These are phyloP conservation scores for Durio zibethinus DNA, from an alignment of 345 rosid genomes.

Conservation along the genomic window DNA sequence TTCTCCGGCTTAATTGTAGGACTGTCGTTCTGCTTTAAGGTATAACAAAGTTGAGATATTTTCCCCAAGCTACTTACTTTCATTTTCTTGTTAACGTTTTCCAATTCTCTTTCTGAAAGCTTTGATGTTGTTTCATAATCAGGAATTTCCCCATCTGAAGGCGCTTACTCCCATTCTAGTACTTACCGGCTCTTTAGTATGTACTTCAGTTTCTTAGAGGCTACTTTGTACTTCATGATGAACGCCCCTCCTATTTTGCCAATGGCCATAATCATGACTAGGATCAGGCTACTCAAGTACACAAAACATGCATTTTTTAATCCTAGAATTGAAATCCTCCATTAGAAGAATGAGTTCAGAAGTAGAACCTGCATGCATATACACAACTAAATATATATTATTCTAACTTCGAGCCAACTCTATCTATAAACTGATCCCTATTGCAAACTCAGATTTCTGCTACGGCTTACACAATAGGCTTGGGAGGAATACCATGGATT, in stretches of 20 bases:
- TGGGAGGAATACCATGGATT: conserved; percentile 45
- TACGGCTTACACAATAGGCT: conserved; percentile 29
- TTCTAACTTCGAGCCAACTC: neutral
- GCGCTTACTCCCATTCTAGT: conserved; percentile 28
- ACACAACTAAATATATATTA: neutral
- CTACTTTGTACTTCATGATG: neutral
- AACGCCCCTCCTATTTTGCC: neutral
- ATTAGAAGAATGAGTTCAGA: no score
- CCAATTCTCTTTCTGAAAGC: neutral
- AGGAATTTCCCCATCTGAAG: conserved; percentile 23
- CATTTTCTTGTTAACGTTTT: neutral
- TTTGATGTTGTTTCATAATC: neutral
- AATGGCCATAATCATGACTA: neutral
- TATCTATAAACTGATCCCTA: neutral
- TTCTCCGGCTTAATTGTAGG: conserved; percentile 36
- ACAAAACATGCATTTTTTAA: no score
- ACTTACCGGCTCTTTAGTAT: conserved; percentile 20
- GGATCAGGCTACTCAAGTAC: neutral
- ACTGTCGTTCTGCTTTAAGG: conserved; percentile 50
- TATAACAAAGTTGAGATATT: conserved; percentile 1
- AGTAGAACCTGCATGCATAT: neutral
- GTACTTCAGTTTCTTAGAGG: neutral
- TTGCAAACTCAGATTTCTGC: conserved; percentile 27
- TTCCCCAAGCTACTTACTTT: neutral
- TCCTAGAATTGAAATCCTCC: no score